These are phyloP conservation scores for Ophiocytium majus DNA, from an alignment of 352 stramenopile genomes.

Conservation along the genomic window DNA sequence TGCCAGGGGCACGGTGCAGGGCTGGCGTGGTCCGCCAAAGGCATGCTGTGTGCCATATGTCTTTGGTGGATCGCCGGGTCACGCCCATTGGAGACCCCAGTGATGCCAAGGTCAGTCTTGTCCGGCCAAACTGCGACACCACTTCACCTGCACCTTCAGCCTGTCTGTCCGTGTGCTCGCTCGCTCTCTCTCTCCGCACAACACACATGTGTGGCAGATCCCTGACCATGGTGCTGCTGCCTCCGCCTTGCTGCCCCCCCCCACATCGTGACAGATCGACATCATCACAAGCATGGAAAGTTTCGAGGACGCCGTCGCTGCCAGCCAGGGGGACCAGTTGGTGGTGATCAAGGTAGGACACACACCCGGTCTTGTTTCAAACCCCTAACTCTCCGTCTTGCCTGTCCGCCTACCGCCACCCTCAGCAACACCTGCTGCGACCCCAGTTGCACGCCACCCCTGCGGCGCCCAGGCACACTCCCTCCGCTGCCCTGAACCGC, in stretches of 20 bases:
- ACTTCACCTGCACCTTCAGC: neutral
- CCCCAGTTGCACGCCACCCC: neutral
- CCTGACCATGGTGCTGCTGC: neutral
- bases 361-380: neutral
- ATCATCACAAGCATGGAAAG: slow-evolving; percentile 16
- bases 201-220: neutral
- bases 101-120: too few relatives aligned
- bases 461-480: neutral
- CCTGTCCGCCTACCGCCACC: neutral
- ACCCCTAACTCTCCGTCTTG: neutral
- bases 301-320: neutral
- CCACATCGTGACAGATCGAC: neutral
- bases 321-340: neutral
- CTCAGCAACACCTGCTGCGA: neutral
- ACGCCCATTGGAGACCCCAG: too few relatives aligned
- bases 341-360: slow-evolving; percentile 3
- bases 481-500: neutral
- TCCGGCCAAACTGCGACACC: too few relatives aligned
- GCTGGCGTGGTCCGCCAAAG: too few relatives aligned
- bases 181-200: neutral
- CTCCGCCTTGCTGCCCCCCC: neutral
- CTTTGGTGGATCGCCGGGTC: too few relatives aligned
- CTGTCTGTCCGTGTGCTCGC: neutral
- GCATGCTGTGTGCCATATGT: too few relatives aligned
- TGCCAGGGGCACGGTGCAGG: too few relatives aligned